Conservation (phyloP, 2,329 filamentous ascomycete species). For the Nannizziopsis barbatae region DNA sequence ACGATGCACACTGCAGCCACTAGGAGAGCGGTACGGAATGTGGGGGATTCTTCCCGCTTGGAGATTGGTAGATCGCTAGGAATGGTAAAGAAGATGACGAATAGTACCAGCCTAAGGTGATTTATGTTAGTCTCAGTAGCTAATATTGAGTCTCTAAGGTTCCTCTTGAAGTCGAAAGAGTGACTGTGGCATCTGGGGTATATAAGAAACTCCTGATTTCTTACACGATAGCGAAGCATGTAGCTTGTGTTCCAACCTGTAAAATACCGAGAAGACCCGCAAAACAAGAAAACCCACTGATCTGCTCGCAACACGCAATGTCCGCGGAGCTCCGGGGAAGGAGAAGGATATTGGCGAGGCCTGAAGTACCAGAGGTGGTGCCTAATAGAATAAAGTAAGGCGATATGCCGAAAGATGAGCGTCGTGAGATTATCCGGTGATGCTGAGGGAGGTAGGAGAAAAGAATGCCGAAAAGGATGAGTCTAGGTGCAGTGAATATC, state of each 20-base stretch:
- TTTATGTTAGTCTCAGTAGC: background rate
- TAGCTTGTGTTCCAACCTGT: constrained; percentile 85
- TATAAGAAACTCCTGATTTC: constrained; percentile 27
- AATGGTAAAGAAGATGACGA: constrained; percentile 83
- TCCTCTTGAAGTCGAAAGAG: background rate
- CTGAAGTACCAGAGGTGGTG: constrained; percentile 74
- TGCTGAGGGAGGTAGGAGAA: constrained; percentile 93
- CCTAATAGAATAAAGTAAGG: constrained; percentile 94
- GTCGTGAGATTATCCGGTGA: constrained; percentile 72
- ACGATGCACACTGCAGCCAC: constrained; percentile 63
- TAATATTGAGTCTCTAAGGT: background rate
- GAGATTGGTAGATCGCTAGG: constrained; percentile 32
- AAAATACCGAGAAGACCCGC: constrained; percentile 78
- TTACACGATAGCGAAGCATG: constrained; percentile 83
- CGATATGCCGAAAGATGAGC: constrained; percentile 86
- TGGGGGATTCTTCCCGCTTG: constrained; percentile 42
- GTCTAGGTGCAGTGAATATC: constrained; percentile 28
- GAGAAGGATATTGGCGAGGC: constrained; percentile 84
- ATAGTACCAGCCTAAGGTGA: constrained; percentile 66
- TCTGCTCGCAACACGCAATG: constrained; percentile 71
- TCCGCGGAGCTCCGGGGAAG: constrained; percentile 73
- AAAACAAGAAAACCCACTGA: constrained; percentile 71
- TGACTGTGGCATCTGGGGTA: background rate
- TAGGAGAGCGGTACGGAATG: constrained; percentile 65
- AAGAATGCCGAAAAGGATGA: constrained; percentile 79